Base-by-base conservation (phyloP, 2,329 filamentous ascomycete species). In the Verticillium albo-atrum region DNA sequence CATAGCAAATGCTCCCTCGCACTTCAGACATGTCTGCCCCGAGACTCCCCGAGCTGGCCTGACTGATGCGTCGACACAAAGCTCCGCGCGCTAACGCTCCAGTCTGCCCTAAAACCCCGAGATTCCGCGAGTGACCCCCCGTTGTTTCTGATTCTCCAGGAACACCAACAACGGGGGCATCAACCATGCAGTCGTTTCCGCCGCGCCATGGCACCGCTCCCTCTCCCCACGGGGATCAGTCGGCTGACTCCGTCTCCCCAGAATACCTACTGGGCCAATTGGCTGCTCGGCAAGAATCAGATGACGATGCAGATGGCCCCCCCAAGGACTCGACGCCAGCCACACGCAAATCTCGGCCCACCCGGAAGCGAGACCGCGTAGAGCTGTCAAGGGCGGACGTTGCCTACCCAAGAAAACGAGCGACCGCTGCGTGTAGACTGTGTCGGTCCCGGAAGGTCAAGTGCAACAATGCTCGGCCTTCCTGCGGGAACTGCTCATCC, bases 401-500 rank as follows among this genome's bases (percentile, higher is more conserved):
- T 20, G 54, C 54, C 5, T 56, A 47, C 20, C 34, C 27, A 6
- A 34, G 54, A 10, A 56, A 56, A 47, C 34, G 54, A n/a, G 54
- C 54, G 6, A 47, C 34, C 9, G 54, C 54, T 15, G 54, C 54
- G 1, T 56, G 54, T n/a, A 35, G 54, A 4, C 32, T 56, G 54
- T 56, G 54, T 28, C 54, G 54, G 1, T 56, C 54, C 14, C 23
- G 54, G n/a, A 56, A 56, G 54, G 54, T 56, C 15, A 56, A 56
- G 14, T 56, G 54, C 34, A 56, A 56, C 54, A 56, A 56, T 28
- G 54, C 34, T n/a, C 34, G 34, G 14, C 54, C 54, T 15, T 20
- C 54, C 15, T 56, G 54, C 17, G 54, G 54, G 5, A 56, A 56
- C 35, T 56, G 54, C 15, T n/a, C 25, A 3, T 26, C 54, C 6